Conservation (phyloP, 805 yeast species). For the Metschnikowia lunata region DNA sequence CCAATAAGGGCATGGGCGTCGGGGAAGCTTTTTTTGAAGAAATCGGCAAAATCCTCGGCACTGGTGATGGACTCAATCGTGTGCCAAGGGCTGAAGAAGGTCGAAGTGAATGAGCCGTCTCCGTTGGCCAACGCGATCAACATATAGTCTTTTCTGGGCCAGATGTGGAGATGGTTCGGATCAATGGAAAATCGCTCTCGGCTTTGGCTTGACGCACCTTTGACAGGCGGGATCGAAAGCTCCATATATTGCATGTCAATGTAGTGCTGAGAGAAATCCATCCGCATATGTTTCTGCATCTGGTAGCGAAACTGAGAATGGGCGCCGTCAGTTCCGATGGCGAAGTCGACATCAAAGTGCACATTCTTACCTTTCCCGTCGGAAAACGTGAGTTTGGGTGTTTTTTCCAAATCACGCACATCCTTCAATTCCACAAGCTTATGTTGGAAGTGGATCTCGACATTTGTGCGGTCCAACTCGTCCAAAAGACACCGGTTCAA, state of each 20-base stretch:
- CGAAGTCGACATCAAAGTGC: conserved; percentile 44
- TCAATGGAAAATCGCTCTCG: conserved; percentile 46
- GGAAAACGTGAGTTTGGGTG: conserved; percentile 23
- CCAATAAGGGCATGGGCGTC: conserved; percentile 76
- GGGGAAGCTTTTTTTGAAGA: conserved; percentile 60
- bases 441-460: conserved; percentile 49
- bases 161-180: conserved; percentile 80
- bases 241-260: conserved; percentile 84
- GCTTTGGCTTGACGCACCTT: conserved; percentile 23
- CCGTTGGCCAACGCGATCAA: conserved; percentile 81
- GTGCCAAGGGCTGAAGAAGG: conserved; percentile 80
- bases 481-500: conserved; percentile 63
- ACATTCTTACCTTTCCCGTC: conserved; percentile 17
- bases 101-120: conserved; percentile 85
- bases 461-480: conserved; percentile 48
- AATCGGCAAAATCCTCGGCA: conserved; percentile 43
- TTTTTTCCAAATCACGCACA: conserved; percentile 9
- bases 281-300: conserved; percentile 59
- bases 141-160: conserved; percentile 89
- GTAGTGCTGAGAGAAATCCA: conserved; percentile 72
- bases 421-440: conserved; percentile 46
- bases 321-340: conserved; percentile 86
- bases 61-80: conserved; percentile 51
- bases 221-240: conserved; percentile 60
- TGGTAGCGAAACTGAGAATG: conserved; percentile 69